A percentile compares a stretch with the other conserved stretches of the same genome.
Conservation (phyloP, 2,329 filamentous ascomycete species). For the Onygenales sp. region DNA sequence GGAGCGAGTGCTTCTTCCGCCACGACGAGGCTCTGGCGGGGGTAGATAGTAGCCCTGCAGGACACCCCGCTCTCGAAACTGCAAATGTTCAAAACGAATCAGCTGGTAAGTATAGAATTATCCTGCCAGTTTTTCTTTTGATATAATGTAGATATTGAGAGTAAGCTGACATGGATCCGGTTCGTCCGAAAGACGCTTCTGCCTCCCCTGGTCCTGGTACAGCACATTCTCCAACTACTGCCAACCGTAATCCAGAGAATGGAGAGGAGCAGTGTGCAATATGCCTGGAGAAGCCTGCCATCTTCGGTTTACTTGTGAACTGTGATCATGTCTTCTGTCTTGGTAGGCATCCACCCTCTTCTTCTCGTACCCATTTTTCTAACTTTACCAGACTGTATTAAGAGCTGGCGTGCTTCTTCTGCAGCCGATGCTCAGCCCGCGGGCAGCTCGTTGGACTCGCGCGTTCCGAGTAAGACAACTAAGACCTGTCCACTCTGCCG, state of each 20-base stretch:
- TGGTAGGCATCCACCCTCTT: slow-evolving; percentile 11
- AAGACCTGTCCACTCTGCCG: slow-evolving; percentile 22
- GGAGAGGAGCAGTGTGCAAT: slow-evolving; percentile 17
- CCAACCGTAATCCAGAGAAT: background rate
- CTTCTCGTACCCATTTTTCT: background rate
- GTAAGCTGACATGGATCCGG: background rate
- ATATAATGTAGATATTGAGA: background rate
- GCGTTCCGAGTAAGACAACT: slow-evolving; percentile 11
- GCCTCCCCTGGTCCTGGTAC: background rate
- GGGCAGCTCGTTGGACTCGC: slow-evolving; percentile 2
- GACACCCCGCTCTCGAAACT: background rate
- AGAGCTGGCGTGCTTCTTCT: slow-evolving; percentile 18
- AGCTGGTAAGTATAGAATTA: background rate
- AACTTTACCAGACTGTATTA: slow-evolving; percentile 16
- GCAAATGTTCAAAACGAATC: background rate
- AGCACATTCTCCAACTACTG: slow-evolving; percentile 1
- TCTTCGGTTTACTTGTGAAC: slow-evolving; percentile 18
- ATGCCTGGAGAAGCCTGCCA: slow-evolving; percentile 18
- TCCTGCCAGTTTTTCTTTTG: background rate
- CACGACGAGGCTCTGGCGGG: slow-evolving; percentile 14
- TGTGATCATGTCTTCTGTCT: slow-evolving; percentile 23
- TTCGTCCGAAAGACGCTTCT: background rate
- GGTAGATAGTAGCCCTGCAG: slow-evolving; percentile 5
- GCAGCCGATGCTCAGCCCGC: slow-evolving; percentile 10
- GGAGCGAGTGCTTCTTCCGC: slow-evolving; percentile 16